Percentiles rank a stretch among this genome's conserved stretches.
Conservation (phyloP, 202 grass and related monocot genomes). For the Elaeis oleifera region DNA sequence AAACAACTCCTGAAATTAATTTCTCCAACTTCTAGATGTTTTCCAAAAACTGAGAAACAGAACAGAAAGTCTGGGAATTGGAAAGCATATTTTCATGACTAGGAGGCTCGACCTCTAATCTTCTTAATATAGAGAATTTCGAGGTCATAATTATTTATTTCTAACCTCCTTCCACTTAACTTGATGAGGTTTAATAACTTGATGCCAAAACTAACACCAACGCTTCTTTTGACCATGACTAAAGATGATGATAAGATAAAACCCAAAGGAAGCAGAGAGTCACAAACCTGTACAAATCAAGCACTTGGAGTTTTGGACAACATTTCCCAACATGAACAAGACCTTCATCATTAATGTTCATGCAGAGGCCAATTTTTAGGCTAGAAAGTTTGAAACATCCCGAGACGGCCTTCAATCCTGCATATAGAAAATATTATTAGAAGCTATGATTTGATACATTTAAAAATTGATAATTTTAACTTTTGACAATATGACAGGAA, state of each 20-base stretch:
- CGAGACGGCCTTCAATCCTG: conserved; percentile 57
- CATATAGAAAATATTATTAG: conserved; percentile 15
- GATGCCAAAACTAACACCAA: too few relatives aligned
- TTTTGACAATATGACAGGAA: conserved; percentile 1
- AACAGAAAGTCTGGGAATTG: too few relatives aligned
- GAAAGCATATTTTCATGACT: too few relatives aligned
- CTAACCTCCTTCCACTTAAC: too few relatives aligned
- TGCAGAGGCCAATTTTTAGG: conserved; percentile 82
- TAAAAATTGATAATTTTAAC: not conserved
- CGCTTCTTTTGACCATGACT: too few relatives aligned
- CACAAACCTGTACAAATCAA: conserved; percentile 68
- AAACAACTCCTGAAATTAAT: too few relatives aligned
- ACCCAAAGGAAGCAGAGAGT: not conserved
- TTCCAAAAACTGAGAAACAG: too few relatives aligned
- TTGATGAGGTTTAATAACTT: too few relatives aligned
- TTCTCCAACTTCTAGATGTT: too few relatives aligned
- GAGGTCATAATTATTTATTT: too few relatives aligned
- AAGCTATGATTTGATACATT: not conserved
- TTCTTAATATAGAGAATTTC: too few relatives aligned
- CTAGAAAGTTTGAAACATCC: conserved; percentile 54
- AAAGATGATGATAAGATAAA: not conserved
- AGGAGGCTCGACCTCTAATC: too few relatives aligned
- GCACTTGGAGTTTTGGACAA: conserved; percentile 54
- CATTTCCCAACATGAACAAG: conserved; percentile 49
- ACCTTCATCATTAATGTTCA: conserved; percentile 68